Evolutionary conservation across 192 early-diverging fungal species (phyloP), one percentile per base, ranked within the genome.

Genomic region (Gonapodya sp.): DNA sequence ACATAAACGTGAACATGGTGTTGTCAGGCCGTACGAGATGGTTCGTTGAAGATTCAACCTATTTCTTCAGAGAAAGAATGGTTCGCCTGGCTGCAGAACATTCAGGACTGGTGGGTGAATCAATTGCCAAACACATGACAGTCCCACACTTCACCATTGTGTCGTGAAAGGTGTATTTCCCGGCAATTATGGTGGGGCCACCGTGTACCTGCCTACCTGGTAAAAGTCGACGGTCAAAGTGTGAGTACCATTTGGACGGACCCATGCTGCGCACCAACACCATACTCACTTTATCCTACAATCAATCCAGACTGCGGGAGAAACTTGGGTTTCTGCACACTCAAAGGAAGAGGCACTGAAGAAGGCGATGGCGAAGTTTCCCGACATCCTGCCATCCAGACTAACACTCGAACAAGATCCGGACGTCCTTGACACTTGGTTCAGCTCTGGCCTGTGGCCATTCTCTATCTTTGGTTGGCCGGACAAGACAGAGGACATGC

Each of bases 151-250:
- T 64, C 8, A 8, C 8, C 24, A 24, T 24, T 8, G 8, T 16
- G 8, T 64, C 46, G 24, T 64, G 8, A 16, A 16, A 64, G 46
- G 46, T 64, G 97, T 82, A 93, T 99, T 64, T 98, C 96, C 14
- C 93, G 98, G 80, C 98, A 99, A 87, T 89, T 99, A 74, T 99
- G 98, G 98, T 99, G 98, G 98, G 98, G 98, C 79, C 96, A 98
- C 82, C 93, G 94, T 82, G 88, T 97, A 31, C 98, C 98, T 32
- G 96, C 95, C 1, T 99, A 98, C 88, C 96, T 94, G 85, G 92
- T 98, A 83, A 87, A 87, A n/a, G 89, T 98, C 73, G 89, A 89
- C 36, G 92, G 91, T n/a, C 46, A 64, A 64, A 64, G 24, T 8
- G 46, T 64, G 24, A 64, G 8, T 8, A 16, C 8, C 34, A 16